Evolutionary conservation across 140 eudicot species (phyloP), one percentile per base, ranked within the genome.

Genomic region (Oenanthe javanica): DNA sequence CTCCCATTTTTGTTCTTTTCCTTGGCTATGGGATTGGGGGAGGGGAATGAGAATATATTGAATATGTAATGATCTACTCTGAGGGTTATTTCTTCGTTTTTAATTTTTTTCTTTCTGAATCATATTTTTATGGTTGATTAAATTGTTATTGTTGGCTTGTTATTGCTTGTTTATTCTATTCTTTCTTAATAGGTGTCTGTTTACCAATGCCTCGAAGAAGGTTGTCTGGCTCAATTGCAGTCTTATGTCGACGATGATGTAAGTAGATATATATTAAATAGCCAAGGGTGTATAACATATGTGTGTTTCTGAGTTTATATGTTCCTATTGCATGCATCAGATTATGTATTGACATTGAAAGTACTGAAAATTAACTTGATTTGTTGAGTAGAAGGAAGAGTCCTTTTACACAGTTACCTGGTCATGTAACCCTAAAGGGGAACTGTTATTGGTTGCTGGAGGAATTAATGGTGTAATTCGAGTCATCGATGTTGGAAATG

Each of bases 401-500:
- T 92, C 97, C 43, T 96, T 96, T 80, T 96, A 92, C 87, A 96
- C 99, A 59, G 99, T 93, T 46, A 89, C 92, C 81, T 96, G 99
- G 99, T 97, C 99, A 31, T 88, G 97, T 72, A 88, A 87, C 85
- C 73, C 88, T 84, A 89, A 88, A 43, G 96, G 97, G 75, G 76
- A 86, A 14, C 99, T 98, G 19, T 82, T 90, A 63, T 81, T 96
- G 72, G 99, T 96, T 55, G 96, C 99, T 79, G 99, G 96, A 83
- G 99, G 99, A 70, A 86, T 90, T 43, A 91, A 93, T 87, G 99
- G 99, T 36, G 81, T 96, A 64, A 89, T 93, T 27, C 98, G 98
- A 52, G 97, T 96, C 79, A 91, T 95, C 77, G 93, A 93, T 91
- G 94, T 95, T 85, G 98, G 91, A 84, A 86, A 86, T 63, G 98